These are phyloP conservation scores for Singerocomus inundabilis DNA, from an alignment of 1,284 basidiomycete genomes.

Conservation along the genomic window DNA sequence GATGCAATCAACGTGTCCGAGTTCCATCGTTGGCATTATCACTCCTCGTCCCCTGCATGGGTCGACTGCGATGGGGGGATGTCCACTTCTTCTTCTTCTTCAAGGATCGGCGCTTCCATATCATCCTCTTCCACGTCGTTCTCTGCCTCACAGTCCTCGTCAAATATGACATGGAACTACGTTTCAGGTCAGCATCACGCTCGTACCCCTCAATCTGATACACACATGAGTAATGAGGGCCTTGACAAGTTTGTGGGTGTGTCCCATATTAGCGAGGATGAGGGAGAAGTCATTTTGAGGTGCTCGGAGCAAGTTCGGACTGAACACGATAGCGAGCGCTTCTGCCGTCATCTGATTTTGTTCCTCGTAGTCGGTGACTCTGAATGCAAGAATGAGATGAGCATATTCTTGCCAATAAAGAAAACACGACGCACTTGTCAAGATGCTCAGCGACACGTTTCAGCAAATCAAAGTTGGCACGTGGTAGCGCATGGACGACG, in stretches of 20 bases:
- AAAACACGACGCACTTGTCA: slow-evolving; percentile 55
- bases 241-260: slow-evolving; percentile 73
- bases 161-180: slow-evolving; percentile 51
- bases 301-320: slow-evolving; percentile 70
- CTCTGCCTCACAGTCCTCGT: slow-evolving; percentile 44
- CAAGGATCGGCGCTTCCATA: slow-evolving; percentile 46
- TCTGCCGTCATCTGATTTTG: slow-evolving; percentile 85
- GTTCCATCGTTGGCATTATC: slow-evolving; percentile 7
- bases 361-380: slow-evolving; percentile 82
- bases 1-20: slow-evolving; percentile 13
- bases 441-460: slow-evolving; percentile 77
- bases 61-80: slow-evolving; percentile 30
- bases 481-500: slow-evolving; percentile 67
- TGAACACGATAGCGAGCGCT: slow-evolving; percentile 79
- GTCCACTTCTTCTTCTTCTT: slow-evolving; percentile 45
- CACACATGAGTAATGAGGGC: slow-evolving; percentile 75
- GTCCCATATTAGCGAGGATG: slow-evolving; percentile 75
- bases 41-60: slow-evolving; percentile 24
- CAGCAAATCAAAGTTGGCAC: slow-evolving; percentile 70
- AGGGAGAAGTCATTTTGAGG: slow-evolving; percentile 72
- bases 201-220: slow-evolving; percentile 6
- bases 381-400: slow-evolving; percentile 30
- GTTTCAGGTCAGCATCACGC: slow-evolving; percentile 7
- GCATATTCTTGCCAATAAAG: neutral
- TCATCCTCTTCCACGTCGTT: slow-evolving; percentile 46